A percentile compares a stretch with the other conserved stretches of the same genome.
Conservation (phyloP, 2,329 filamentous ascomycete species). For the Stemphylium beticola region DNA sequence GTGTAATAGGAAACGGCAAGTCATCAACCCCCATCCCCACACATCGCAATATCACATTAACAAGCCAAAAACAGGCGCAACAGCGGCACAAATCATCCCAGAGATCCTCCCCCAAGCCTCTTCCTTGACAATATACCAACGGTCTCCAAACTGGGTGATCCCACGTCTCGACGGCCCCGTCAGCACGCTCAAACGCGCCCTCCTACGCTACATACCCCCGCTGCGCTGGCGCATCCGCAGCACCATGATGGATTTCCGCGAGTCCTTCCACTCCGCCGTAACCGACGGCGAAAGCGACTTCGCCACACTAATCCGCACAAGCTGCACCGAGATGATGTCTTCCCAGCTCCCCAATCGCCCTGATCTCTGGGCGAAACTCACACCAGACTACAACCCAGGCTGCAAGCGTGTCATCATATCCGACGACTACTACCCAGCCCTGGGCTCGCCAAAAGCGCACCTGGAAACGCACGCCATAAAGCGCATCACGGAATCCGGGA, state of each 20-base stretch:
- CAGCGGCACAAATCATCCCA: constrained; percentile 64
- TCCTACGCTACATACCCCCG: constrained; percentile 60
- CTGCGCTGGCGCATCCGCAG: constrained; percentile 59
- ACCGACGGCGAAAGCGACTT: constrained; percentile 51
- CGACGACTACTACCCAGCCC: constrained; percentile 63
- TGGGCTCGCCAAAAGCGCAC: constrained; percentile 55
- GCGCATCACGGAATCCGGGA: constrained; percentile 54
- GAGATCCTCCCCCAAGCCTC: constrained; percentile 60
- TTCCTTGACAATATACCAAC: constrained; percentile 62
- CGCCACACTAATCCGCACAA: constrained; percentile 50
- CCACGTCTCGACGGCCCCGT: constrained; percentile 60
- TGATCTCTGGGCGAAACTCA: constrained; percentile 60
- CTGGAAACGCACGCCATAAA: constrained; percentile 60
- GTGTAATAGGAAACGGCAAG: constrained; percentile 64
- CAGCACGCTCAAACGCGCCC: constrained; percentile 48
- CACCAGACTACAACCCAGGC: constrained; percentile 60
- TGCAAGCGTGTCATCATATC: constrained; percentile 62
- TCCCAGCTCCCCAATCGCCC: constrained; percentile 56
- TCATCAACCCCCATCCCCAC: background rate
- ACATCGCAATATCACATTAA: background rate
- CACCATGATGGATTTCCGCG: constrained; percentile 62
- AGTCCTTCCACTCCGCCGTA: constrained; percentile 55
- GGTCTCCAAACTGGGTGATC: constrained; percentile 65
- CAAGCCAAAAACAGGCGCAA: constrained; percentile 53
- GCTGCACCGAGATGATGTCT: constrained; percentile 51